These are phyloP conservation scores for Elsinoe batatas DNA, from an alignment of 2,329 filamentous ascomycete species.

Conservation along the genomic window DNA sequence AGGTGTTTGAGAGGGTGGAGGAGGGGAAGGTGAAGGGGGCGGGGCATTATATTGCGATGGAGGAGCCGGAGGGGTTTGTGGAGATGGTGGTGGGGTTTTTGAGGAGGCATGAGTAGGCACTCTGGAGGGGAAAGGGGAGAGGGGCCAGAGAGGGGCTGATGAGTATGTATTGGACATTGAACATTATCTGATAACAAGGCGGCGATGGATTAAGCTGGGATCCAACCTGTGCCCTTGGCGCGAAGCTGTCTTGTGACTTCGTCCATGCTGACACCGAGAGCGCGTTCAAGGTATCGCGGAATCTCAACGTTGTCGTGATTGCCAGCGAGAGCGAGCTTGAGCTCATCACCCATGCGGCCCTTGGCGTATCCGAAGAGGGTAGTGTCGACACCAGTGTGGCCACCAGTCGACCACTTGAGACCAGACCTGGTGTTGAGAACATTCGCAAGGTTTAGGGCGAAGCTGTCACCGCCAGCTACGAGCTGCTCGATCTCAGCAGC, in stretches of 20 bases:
- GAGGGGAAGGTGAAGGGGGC: neutral
- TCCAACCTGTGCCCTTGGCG: conserved; percentile 8
- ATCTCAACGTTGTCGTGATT: conserved; percentile 27
- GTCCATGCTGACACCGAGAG: conserved; percentile 22
- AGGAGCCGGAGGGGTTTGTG: conserved; percentile 6
- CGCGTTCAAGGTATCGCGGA: conserved; percentile 22
- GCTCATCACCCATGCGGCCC: conserved; percentile 18
- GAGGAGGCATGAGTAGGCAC: neutral
- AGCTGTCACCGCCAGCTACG: conserved; percentile 19
- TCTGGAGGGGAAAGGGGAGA: neutral
- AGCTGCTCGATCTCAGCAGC: conserved; percentile 22
- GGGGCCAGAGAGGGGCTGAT: neutral
- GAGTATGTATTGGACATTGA: neutral
- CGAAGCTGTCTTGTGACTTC: conserved; percentile 21
- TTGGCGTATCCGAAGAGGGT: conserved; percentile 29
- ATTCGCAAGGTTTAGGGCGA: conserved; percentile 23
- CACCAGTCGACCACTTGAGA: conserved; percentile 29
- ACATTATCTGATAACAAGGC: neutral
- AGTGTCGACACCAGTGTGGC: conserved; percentile 31
- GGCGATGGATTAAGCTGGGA: neutral
- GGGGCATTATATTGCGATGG: conserved; percentile 11
- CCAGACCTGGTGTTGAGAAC: conserved; percentile 27
- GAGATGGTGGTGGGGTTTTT: neutral
- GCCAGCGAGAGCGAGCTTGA: conserved; percentile 22
- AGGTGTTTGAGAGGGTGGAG: neutral